Base-by-base conservation (phyloP, 345 rosid genomes). In the Linum usitatissimum region DNA sequence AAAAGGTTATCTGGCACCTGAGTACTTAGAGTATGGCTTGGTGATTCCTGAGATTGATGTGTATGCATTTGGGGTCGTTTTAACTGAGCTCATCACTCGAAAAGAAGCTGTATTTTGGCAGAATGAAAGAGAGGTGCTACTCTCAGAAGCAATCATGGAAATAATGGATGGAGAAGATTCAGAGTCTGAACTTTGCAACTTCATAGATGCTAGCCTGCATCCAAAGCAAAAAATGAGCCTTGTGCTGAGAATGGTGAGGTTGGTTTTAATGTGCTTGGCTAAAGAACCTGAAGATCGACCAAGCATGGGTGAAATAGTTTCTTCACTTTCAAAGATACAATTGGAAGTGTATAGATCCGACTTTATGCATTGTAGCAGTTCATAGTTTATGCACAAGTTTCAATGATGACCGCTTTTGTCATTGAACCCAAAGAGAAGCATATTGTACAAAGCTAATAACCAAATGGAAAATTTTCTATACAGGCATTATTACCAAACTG, bases 11-110 rank as follows among this genome's bases (percentile, higher is more conserved):
- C 40, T 68, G 73, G 80, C 86, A 3, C 86, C 80, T 0, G 81
- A 79, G 68, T 77, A 73, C n/a, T 10, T 73, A 6, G 83, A 77
- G 59, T 68, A 53, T 53, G 83, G 81, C 45, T 42, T 66, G 62
- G 76, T 70, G 39, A 66, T 73, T 55, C 71, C 78, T 2, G 64
- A 75, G 68, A 75, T 77, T 64, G 81, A 81, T 57, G 67, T 65
- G 10, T 79, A 77, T 49, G 79, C 86, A 9, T 81, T 81, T 1
- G 80, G 81, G 55, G 81, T 77, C 42, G 70, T 81, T 18, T 12
- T 77, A 68, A 60, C 75, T 63, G 83, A 81, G 40, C 68, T 73
- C n/a, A 56, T 75, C 12, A 75, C 86, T 0, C 75, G 83, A 34
- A 82, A 75, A 62, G 73, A 70, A 53, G 77, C 72, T 12, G 79